Percentiles rank a stretch among this genome's conserved stretches.
These are phyloP conservation scores for Thielaviopsis euricoi DNA, from an alignment of 2,329 filamentous ascomycete genomes.

Conservation along the genomic window DNA sequence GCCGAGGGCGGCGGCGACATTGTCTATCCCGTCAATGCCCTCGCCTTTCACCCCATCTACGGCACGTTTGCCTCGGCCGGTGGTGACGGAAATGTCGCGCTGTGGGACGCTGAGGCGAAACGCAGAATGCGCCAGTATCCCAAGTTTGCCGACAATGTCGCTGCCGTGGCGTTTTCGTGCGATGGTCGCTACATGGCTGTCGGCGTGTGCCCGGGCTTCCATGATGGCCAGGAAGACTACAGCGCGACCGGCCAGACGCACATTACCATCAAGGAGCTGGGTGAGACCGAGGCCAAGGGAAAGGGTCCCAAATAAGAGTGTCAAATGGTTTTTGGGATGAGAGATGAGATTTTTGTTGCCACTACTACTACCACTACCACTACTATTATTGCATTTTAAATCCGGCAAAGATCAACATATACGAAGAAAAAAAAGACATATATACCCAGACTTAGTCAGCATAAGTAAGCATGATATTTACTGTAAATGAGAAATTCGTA, in stretches of 20 bases:
- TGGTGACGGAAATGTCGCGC: slow-evolving; percentile 76
- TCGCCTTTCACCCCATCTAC: slow-evolving; percentile 69
- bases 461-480: neutral
- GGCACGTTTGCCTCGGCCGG: slow-evolving; percentile 83
- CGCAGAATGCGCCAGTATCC: slow-evolving; percentile 79
- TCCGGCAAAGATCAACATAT: neutral
- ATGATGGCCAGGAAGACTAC: slow-evolving; percentile 71
- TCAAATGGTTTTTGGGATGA: no score
- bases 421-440: neutral
- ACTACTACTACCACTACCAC: neutral
- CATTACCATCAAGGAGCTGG: slow-evolving; percentile 67
- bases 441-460: neutral
- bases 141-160: slow-evolving; percentile 63
- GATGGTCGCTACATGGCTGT: slow-evolving; percentile 68
- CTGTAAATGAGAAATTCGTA: neutral
- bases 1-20: slow-evolving; percentile 48
- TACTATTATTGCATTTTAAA: neutral
- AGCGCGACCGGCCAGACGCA: slow-evolving; percentile 55
- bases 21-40: slow-evolving; percentile 80
- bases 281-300: slow-evolving; percentile 74
- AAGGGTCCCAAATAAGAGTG: slow-evolving; percentile 50
- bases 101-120: slow-evolving; percentile 89
- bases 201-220: slow-evolving; percentile 71
- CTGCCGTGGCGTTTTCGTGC: slow-evolving; percentile 57
- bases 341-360: neutral